Base-by-base conservation (phyloP, 208 protist species). In the Wallacemonas rigidus region DNA sequence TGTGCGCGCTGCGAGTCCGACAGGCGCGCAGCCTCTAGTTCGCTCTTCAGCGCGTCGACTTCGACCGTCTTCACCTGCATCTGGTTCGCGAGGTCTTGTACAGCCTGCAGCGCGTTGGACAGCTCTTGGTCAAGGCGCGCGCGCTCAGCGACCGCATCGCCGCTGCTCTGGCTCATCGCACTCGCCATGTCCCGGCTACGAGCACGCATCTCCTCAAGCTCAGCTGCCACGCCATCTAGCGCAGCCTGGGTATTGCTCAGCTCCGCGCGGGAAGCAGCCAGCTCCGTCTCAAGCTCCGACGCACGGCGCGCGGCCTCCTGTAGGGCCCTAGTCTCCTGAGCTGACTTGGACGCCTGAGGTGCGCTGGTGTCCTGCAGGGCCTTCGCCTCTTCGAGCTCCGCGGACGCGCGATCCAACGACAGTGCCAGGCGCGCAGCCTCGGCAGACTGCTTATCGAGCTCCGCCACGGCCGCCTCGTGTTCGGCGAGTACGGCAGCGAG, bases 241-340 rank as follows among this genome's bases (percentile, higher is more conserved):
- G 67, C 57, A 5, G 43, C 48, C 6, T 39, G 36, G 15, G 12
- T 55, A 3, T 45, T 58, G 60, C 15, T 67, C 69, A 60, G 47
- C 57, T 50, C 40, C 56, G 44, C 47, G 48, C 26, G 40, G 0
- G 36, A 41, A 1, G 11, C 44, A 3, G 41, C 53, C 71, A 73
- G 70, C 38, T 73, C 75, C 1, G 51, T 57, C 15, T 73, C 73
- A 12, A 86, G 75, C 14, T 63, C 65, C 38, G 74, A 69, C 1
- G 47, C 56, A 26, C 69, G 70, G 2, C 40, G 57, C 7, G 38
- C 48, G 11, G 36, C 26, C 17, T 69, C 71, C 38, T 76, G 74
- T 11, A 72, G 40, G n/a, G 26, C 26, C 40, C 80, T n/a, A 2
- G 67, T 15, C 8, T 73, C 74, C n/a, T 61, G 8, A 65, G 60